These are phyloP conservation scores for Eucalyptus viminalis DNA, from an alignment of 345 rosid species.

Conservation along the genomic window DNA sequence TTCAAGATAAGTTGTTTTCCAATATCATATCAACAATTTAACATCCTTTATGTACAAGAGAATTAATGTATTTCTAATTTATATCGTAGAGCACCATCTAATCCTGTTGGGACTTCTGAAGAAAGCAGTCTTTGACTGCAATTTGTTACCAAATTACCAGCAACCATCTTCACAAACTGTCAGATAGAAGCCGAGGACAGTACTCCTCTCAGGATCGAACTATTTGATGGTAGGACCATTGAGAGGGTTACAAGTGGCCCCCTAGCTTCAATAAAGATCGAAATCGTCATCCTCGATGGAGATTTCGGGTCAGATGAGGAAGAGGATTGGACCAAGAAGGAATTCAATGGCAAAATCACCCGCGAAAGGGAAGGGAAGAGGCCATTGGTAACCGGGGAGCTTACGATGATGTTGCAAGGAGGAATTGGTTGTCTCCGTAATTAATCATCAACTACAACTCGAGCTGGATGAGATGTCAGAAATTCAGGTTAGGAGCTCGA, in stretches of 20 bases:
- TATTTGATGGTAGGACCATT: slow-evolving; percentile 10
- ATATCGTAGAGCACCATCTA: background rate
- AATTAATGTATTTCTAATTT: background rate
- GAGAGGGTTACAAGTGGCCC: slow-evolving; percentile 5
- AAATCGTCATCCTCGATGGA: slow-evolving; percentile 12
- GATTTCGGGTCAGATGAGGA: slow-evolving; percentile 14
- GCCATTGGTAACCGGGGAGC: slow-evolving; percentile 25
- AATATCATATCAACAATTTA: background rate
- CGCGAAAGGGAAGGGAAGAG: slow-evolving; percentile 22
- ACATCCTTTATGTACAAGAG: background rate
- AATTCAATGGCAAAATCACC: slow-evolving; percentile 7
- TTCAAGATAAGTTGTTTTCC: background rate
- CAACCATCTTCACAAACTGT: slow-evolving; percentile 12
- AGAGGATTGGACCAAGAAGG: slow-evolving; percentile 16
- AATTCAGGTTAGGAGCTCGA: slow-evolving; percentile 23
- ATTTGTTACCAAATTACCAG: slow-evolving; percentile 4
- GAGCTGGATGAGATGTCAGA: slow-evolving; percentile 21
- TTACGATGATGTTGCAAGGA: background rate
- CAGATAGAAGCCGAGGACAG: slow-evolving; percentile 4
- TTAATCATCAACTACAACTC: slow-evolving; percentile 20
- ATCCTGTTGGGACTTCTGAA: background rate
- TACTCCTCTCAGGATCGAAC: background rate
- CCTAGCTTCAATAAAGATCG: slow-evolving; percentile 12
- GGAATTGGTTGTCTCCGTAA: slow-evolving; percentile 14
- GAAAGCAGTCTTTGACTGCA: slow-evolving; percentile 8